Percentiles rank a stretch among this genome's conserved stretches.
Conservation (phyloP, 768 basidiomycete species). For the Tulasnella sp. region DNA sequence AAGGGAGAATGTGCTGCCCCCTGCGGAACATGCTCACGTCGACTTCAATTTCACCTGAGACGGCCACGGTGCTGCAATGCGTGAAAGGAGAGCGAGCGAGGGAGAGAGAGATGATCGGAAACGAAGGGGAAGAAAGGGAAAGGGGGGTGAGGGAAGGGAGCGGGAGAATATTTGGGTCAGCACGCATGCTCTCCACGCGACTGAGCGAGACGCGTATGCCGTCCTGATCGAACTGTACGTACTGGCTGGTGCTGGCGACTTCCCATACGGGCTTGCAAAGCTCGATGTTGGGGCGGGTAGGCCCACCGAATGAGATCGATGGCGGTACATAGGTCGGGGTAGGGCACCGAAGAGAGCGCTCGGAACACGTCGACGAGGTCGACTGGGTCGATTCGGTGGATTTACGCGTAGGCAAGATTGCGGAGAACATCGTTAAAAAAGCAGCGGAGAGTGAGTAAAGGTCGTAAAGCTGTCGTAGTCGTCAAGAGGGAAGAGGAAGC, state of each 20-base stretch:
- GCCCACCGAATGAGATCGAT: slow-evolving; percentile 17
- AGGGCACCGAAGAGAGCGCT: slow-evolving; percentile 4
- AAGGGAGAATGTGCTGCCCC: slow-evolving; percentile 12
- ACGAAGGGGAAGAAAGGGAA: neutral
- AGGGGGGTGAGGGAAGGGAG: neutral
- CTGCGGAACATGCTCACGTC: slow-evolving; percentile 27
- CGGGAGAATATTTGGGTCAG: slow-evolving; percentile 8
- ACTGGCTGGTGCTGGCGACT: slow-evolving; percentile 11
- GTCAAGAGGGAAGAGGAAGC: neutral
- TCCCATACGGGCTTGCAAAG: slow-evolving; percentile 28
- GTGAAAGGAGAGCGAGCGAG: no score
- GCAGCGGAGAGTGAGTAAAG: neutral
- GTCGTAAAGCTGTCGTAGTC: slow-evolving; percentile 13
- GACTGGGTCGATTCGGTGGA: slow-evolving; percentile 5
- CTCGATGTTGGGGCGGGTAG: slow-evolving; percentile 24
- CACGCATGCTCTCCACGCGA: neutral
- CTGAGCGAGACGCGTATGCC: neutral
- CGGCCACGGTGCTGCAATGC: neutral
- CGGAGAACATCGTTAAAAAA: slow-evolving; percentile 17
- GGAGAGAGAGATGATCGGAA: neutral
- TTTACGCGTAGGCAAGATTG: slow-evolving; percentile 5
- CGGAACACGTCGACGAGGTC: neutral
- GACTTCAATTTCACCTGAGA: slow-evolving; percentile 24
- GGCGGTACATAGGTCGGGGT: slow-evolving; percentile 7
- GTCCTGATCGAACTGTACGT: neutral